Base-by-base conservation (phyloP, 2,329 filamentous ascomycete genomes). In the Ophiostoma ulmi region DNA sequence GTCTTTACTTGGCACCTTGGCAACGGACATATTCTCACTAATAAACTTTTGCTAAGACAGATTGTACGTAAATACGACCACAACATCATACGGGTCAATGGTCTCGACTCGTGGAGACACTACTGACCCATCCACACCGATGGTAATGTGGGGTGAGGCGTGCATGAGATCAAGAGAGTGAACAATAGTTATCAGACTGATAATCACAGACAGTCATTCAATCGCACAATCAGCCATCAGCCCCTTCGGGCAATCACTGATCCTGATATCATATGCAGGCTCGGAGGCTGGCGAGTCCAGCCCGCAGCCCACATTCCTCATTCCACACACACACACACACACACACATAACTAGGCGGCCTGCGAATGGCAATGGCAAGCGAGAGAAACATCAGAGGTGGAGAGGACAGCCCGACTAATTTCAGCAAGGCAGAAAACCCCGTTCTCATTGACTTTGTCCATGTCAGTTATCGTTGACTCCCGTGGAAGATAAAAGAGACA, bases 311-410 rank as follows among this genome's bases (percentile, higher is more conserved):
- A 48, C 17, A 48, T 48, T 5, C 17, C 41, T 20, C 20, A 48
- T 63, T 20, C 13, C 55, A 14, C 14, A 8, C 26, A 61, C 22
- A 61, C 35, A 35, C 55, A n/a, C 55, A 61, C 55, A 14, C 14
- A 8, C 26, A 35, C 58, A 22, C 26, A 63, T 35, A 7, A 26
- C 58, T 63, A 63, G 4, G 31, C 26, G 7, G 7, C 39, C 70
- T 68, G 55, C 55, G 31, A 65, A 22, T 64, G 39, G 55, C 39
- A 64, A 55, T 20, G 39, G 20, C 70, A 70, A 70, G 70, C 66
- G 70, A 70, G 55, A 41, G 35, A 17, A 65, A n/a, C 31, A 68
- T 48, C 55, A 44, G 39, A 35, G 35, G 41, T 35, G 58, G 61
- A 20, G 41, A 63, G 52, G 14, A 35, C 26, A 63, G 55, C 58